phyloP scores from a whole-genome alignment of 2,329 filamentous ascomycete species.

The Microdochium paspali region DNA sequence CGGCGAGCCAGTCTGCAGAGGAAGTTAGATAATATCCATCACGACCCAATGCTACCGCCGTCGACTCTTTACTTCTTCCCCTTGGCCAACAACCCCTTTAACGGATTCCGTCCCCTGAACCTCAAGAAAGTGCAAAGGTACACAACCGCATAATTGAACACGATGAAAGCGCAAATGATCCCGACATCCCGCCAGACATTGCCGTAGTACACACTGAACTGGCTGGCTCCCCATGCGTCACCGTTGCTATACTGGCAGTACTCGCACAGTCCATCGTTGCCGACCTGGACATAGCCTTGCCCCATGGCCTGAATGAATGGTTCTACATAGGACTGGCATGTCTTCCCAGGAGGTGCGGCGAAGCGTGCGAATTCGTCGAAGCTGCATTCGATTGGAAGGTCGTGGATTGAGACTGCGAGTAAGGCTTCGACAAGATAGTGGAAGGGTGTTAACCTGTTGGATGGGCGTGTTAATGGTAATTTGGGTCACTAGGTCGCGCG shows the following conservation, averaged over 20 bases:
- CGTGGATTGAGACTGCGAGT: slow-evolving; percentile 44
- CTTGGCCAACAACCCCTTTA: slow-evolving; percentile 20
- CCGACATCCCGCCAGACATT: slow-evolving; percentile 59
- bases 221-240: slow-evolving; percentile 43
- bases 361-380: slow-evolving; percentile 51
- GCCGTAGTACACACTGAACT: slow-evolving; percentile 50
- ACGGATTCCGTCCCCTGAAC: slow-evolving; percentile 28
- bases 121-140: slow-evolving; percentile 27
- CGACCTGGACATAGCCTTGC: slow-evolving; percentile 40
- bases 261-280: slow-evolving; percentile 47
- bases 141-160: slow-evolving; percentile 47
- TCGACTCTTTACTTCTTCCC: slow-evolving; percentile 8
- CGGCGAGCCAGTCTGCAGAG: no score
- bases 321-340: slow-evolving; percentile 50
- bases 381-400: slow-evolving; percentile 45
- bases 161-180: slow-evolving; percentile 53
- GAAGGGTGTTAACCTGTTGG: slow-evolving; percentile 60
- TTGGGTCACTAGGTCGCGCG: no score
- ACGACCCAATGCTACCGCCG: no score
- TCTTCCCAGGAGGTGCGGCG: slow-evolving; percentile 44
- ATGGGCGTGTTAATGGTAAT: no score
- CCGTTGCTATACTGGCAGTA: slow-evolving; percentile 55
- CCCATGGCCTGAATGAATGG: slow-evolving; percentile 42
- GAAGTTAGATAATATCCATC: no score
- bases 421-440: slow-evolving; percentile 57